Evolutionary conservation across 495 filamentous ascomycete genomes (phyloP), one percentile per base, ranked within the genome.

Genomic region (Bacidia rubella): DNA sequence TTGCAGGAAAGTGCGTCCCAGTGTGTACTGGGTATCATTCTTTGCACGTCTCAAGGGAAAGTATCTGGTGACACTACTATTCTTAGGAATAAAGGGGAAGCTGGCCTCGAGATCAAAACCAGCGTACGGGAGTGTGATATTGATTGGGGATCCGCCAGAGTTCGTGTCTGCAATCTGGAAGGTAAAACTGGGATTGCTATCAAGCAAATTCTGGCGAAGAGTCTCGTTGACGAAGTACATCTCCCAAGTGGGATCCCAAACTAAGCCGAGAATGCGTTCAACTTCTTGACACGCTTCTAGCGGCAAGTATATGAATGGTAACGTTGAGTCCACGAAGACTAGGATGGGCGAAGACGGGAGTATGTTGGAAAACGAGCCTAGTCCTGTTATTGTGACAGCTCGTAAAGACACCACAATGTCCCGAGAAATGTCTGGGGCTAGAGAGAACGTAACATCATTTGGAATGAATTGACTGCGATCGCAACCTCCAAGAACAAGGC

Each of bases 1-100:
- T 61, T 80, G 76, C 19, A 80, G 56, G 42, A 80, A 78, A 5
- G 66, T 67, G n/a, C 76, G 63, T 1, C 76, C 76, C 1, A 80
- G 64, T 0, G 71, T 74, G 57, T 71, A 77, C 49, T 78, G 75
- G 0, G 62, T 66, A 11, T 67, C 60, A 52, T 77, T 70, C 23
- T 57, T 58, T 10, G 70, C 73, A 17, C 70, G 62, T 26, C 67
- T 67, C 17, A 80, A 61, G 0, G 76, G 76, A 53, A 79, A 80
- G 51, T 78, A 80, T 15, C 57, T 57, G 2, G 60, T 63, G 2
- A 53, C 54, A 21, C 61, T 62, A n/a, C n/a, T 35, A 35, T 35
- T 15, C 29, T 5, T 15, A 2, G 53, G 51, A 3, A 43, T 50
- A 0, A 73, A 54, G 0, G 71, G 72, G 41, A 60, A 60, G 1